Percentiles rank a stretch among this genome's conserved stretches.
Conservation (phyloP, 805 yeast genomes). For the Wickerhamiella parazyma region DNA sequence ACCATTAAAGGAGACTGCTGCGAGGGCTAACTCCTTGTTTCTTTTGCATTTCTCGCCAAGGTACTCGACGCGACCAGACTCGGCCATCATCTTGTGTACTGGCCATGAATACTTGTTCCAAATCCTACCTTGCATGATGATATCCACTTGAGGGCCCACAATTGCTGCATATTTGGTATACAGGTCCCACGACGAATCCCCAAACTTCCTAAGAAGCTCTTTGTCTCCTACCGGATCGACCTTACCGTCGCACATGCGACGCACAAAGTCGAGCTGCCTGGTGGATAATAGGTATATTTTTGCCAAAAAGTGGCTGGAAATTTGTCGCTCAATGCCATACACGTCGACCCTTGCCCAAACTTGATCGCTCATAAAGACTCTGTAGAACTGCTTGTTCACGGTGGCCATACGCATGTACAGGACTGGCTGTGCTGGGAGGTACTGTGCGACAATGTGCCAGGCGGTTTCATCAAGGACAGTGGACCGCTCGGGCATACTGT, state of each 20-base stretch:
- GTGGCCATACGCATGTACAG: neutral
- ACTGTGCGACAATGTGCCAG: conserved; percentile 3
- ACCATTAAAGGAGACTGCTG: neutral
- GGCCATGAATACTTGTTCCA: too few species aligned
- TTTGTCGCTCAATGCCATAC: neutral
- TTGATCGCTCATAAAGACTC: neutral
- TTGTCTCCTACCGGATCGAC: neutral
- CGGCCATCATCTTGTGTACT: too few species aligned
- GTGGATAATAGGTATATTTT: neutral
- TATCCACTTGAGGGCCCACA: too few species aligned
- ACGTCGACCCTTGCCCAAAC: neutral
- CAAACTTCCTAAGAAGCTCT: too few species aligned
- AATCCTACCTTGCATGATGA: too few species aligned
- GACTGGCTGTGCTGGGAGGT: neutral
- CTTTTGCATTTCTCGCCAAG: neutral
- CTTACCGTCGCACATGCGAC: neutral
- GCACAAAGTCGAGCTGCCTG: neutral
- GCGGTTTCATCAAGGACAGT: too few species aligned
- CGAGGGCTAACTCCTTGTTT: neutral
- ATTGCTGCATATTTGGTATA: too few species aligned
- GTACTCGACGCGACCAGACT: neutral
- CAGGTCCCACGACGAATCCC: too few species aligned
- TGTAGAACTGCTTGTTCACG: neutral
- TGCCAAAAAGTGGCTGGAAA: neutral
- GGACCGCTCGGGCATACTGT: too few species aligned